Percentiles rank a stretch among this genome's conserved stretches.
These are phyloP conservation scores for Xylaria nigripes DNA, from an alignment of 495 filamentous ascomycete species.

Conservation along the genomic window DNA sequence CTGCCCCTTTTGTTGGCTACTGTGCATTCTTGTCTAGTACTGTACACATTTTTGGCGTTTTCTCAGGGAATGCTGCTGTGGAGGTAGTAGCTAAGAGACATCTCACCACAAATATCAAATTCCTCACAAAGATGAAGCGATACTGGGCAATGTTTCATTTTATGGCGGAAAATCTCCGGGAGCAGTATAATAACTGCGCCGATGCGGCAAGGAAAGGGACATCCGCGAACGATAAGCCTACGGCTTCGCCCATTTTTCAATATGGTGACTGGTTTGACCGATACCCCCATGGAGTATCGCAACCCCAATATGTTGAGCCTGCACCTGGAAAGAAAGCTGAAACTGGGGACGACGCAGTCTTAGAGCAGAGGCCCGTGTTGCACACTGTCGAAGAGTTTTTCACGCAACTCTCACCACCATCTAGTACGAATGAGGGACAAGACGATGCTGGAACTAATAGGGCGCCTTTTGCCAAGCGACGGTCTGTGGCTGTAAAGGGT, in stretches of 20 bases:
- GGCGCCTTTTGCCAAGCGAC: slow-evolving; percentile 34
- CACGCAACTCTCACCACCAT: slow-evolving; percentile 63
- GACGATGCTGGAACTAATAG: slow-evolving; percentile 18
- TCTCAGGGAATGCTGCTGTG: slow-evolving; percentile 64
- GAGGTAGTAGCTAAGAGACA: slow-evolving; percentile 75
- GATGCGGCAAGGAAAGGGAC: slow-evolving; percentile 57
- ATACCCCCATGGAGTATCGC: slow-evolving; percentile 86
- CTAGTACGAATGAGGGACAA: slow-evolving; percentile 34
- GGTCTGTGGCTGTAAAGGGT: slow-evolving; percentile 35
- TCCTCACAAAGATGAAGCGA: slow-evolving; percentile 87
- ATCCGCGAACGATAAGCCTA: slow-evolving; percentile 39
- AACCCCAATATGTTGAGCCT: slow-evolving; percentile 74
- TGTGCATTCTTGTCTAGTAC: slow-evolving; percentile 88
- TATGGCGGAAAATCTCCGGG: slow-evolving; percentile 87
- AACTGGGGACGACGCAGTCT: slow-evolving; percentile 67
- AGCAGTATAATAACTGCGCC: slow-evolving; percentile 77
- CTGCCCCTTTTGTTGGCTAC: slow-evolving; percentile 89
- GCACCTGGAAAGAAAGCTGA: slow-evolving; percentile 59
- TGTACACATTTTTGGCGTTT: slow-evolving; percentile 86
- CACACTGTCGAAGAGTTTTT: slow-evolving; percentile 96
- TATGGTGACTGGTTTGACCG: slow-evolving; percentile 97
- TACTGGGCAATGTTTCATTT: slow-evolving; percentile 98
- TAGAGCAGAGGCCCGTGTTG: slow-evolving; percentile 78
- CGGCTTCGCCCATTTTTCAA: slow-evolving; percentile 69
- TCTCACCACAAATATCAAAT: slow-evolving; percentile 82